These are phyloP conservation scores for Eutrema salsugineum DNA, from an alignment of 441 rosid genomes.

Conservation along the genomic window DNA sequence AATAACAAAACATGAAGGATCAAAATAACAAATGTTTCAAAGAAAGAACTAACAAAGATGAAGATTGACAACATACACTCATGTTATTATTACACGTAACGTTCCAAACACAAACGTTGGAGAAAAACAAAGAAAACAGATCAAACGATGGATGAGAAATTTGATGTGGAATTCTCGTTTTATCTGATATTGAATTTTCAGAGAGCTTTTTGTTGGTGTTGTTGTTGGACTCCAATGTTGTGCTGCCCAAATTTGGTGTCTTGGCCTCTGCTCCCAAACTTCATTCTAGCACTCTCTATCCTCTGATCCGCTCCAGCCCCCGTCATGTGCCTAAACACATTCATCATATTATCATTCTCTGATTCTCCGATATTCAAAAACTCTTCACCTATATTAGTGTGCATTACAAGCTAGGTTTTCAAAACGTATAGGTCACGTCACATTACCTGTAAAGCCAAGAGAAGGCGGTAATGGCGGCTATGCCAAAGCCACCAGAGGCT, in stretches of 20 bases:
- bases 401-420: not conserved
- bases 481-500: conserved; percentile 66
- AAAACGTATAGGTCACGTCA: not conserved
- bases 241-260: conserved; percentile 56
- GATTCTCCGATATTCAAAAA: not conserved
- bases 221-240: conserved; percentile 42
- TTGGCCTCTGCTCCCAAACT: conserved; percentile 52
- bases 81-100: not conserved
- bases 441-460: conserved; percentile 86
- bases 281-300: conserved; percentile 59
- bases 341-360: not conserved
- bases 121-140: not conserved
- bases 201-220: conserved; percentile 4
- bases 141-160: not conserved
- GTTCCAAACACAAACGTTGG: not conserved
- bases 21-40: not conserved
- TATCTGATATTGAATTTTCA: not conserved
- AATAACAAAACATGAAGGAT: not conserved
- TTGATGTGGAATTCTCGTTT: not conserved
- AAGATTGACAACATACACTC: not conserved
- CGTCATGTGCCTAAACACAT: conserved; percentile 46
- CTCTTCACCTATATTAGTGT: not conserved
- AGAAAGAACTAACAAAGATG: not conserved
- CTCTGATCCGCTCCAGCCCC: conserved; percentile 55
- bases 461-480: conserved; percentile 57